Base-by-base conservation (phyloP, 2,329 filamentous ascomycete genomes). In the Cladosporium sp. region DNA sequence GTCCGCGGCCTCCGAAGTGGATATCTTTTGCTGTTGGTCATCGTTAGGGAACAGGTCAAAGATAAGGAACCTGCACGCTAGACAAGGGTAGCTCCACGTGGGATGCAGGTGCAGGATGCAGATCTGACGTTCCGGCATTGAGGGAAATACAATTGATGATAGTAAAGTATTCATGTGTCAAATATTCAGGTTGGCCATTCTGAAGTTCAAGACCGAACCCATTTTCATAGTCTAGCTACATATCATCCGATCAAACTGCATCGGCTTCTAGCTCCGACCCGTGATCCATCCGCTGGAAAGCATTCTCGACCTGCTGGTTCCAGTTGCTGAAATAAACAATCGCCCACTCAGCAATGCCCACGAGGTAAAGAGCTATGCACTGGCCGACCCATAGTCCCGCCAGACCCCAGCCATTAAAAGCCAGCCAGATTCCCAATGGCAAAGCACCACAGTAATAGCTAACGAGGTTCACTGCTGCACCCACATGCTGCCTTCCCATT, bases 401-500 rank as follows among this genome's bases (percentile, higher is more conserved):
- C 2, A 94, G 71, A 0, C 88, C 88, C 88, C 88, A 93, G 15
- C 88, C 88, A 62, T 93, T 81, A 59, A 93, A 93, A 1, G 89
- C 88, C 25, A 95, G 79, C 69, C 81, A 93, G 48, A 94, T 87
- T 0, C 89, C 88, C n/a, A 84, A 71, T 0, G 89, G 89, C 49
- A 94, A 66, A 1, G 88, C 88, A 51, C 86, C 87, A 56, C 83
- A 82, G 65, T 95, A 95, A 67, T 95, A 95, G 63, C 85, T 88
- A 15, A 91, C 68, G 13, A 91, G 74, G 64, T 95, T 95, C 47
- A 94, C 88, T 1, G 82, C 71, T 1, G 88, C 89, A 12, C 90
- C 90, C 43, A 94, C 78, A 75, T 91, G 89, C 67, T 95, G 89
- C 49, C 86, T 73, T 2, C 89, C 90, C 87, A 92, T 93, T 0